Evolutionary conservation across 1,284 basidiomycete genomes (phyloP).

Genomic region (Malassezia nana): DNA sequence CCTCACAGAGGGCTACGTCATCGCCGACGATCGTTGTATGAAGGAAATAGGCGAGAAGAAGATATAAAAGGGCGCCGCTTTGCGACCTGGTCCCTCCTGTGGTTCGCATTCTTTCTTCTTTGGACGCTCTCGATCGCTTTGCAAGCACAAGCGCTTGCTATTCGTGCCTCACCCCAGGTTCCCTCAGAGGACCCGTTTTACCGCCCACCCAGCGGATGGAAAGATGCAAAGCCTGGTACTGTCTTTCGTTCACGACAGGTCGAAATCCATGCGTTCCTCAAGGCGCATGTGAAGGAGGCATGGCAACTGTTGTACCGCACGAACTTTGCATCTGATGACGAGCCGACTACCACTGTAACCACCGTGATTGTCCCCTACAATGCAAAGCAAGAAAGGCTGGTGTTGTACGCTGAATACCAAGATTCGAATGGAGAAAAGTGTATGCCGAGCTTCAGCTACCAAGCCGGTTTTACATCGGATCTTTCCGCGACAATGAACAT

Average conservation of each 20-base stretch:
- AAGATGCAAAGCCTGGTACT: constrained; percentile 17
- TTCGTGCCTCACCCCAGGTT: constrained; percentile 9
- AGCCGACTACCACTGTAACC: constrained; percentile 18
- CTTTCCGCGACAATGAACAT: background rate
- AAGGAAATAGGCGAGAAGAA: too few relatives aligned
- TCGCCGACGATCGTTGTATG: too few relatives aligned
- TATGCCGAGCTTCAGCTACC: constrained; percentile 23
- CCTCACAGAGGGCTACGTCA: too few relatives aligned
- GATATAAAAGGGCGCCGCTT: too few relatives aligned
- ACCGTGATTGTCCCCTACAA: constrained; percentile 26
- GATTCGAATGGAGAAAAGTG: constrained; percentile 26
- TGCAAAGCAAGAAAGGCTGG: constrained; percentile 20
- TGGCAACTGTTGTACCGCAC: constrained; percentile 30
- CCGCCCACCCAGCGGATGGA: constrained; percentile 16
- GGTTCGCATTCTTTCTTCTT: too few relatives aligned
- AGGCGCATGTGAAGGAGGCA: constrained; percentile 9
- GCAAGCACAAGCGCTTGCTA: background rate
- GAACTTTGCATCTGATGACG: background rate
- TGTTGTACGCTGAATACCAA: constrained; percentile 20
- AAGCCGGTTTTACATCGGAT: background rate
- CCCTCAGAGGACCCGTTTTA: constrained; percentile 33
- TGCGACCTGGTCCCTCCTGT: too few relatives aligned
- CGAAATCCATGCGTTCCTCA: constrained; percentile 10
- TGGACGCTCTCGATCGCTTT: too few relatives aligned
- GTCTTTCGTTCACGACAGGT: constrained; percentile 26